Evolutionary conservation across 2,329 filamentous ascomycete species (phyloP).

Genomic region (Cordyceps farinosa): DNA sequence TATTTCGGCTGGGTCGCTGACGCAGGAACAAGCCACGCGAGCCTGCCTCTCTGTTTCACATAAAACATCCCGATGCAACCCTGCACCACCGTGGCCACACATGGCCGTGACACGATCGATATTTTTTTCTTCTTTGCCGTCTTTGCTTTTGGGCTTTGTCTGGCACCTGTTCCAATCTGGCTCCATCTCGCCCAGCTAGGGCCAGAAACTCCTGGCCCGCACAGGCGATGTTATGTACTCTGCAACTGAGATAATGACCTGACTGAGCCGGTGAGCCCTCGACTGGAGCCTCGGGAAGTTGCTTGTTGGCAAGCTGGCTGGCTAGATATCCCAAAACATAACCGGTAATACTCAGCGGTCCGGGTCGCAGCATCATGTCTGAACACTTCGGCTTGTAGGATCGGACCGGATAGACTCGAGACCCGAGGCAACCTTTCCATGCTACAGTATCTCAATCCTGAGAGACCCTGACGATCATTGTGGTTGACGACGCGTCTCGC

Average conservation of each 20-base stretch:
- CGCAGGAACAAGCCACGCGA: constrained; percentile 13
- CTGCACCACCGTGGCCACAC: not conserved
- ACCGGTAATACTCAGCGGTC: not conserved
- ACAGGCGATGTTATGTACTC: not conserved
- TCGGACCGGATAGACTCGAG: not conserved
- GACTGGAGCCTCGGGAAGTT: not conserved
- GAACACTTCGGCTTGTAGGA: not conserved
- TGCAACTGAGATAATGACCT: not conserved
- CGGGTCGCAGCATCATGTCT: not conserved
- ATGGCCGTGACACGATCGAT: constrained; percentile 6
- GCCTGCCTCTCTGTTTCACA: constrained; percentile 13
- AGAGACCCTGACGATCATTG: constrained; percentile 3
- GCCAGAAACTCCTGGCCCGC: not conserved
- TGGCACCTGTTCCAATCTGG: not conserved
- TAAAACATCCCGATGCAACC: constrained; percentile 15
- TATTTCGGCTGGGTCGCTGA: constrained; percentile 6
- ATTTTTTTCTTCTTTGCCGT: constrained; percentile 2
- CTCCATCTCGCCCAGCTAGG: not conserved
- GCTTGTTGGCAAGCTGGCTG: not conserved
- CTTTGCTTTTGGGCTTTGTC: not conserved
- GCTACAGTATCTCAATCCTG: not conserved
- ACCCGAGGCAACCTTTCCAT: not conserved
- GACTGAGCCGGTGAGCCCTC: not conserved
- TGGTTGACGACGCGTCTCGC: not conserved
- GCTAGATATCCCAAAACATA: not conserved